Conservation (phyloP, 306 rosid genomes). For the Corylus americana region DNA sequence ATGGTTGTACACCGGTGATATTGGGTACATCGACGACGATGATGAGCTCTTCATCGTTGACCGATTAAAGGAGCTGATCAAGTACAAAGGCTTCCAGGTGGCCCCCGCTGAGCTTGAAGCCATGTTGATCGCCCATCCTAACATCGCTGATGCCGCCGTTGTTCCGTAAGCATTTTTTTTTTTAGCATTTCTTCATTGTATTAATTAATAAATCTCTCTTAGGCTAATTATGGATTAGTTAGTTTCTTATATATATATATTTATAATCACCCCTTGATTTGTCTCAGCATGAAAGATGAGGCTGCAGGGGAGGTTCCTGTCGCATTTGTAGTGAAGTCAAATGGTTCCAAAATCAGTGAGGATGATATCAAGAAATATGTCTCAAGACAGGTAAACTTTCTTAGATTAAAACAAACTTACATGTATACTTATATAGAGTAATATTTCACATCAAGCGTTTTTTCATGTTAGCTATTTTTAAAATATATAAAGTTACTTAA, state of each 20-base stretch:
- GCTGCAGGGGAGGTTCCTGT: conserved; percentile 85
- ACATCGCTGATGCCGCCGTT: conserved; percentile 75
- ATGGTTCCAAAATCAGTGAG: conserved; percentile 57
- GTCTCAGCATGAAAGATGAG: conserved; percentile 75
- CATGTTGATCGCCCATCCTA: conserved; percentile 57
- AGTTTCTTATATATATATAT: background rate
- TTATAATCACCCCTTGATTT: background rate
- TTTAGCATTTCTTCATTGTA: too few species aligned
- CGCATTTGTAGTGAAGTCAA: conserved; percentile 74
- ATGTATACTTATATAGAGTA: too few species aligned
- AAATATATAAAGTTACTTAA: too few species aligned
- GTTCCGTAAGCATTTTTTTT: conserved; percentile 51
- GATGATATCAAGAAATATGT: conserved; percentile 74
- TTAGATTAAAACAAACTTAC: too few species aligned
- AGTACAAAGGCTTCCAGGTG: conserved; percentile 85
- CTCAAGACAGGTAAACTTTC: conserved; percentile 62
- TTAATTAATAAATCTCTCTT: too few species aligned
- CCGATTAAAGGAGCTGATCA: conserved; percentile 75
- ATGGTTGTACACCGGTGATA: conserved; percentile 86
- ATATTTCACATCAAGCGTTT: too few species aligned
- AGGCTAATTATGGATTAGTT: background rate
- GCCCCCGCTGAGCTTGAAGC: conserved; percentile 96
- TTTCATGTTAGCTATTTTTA: too few species aligned
- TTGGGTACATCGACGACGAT: conserved; percentile 66
- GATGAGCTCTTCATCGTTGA: conserved; percentile 77